Evolutionary conservation across 371 early-diverging fungal genomes (phyloP).

Genomic region (Rhizomucor pusillus): DNA sequence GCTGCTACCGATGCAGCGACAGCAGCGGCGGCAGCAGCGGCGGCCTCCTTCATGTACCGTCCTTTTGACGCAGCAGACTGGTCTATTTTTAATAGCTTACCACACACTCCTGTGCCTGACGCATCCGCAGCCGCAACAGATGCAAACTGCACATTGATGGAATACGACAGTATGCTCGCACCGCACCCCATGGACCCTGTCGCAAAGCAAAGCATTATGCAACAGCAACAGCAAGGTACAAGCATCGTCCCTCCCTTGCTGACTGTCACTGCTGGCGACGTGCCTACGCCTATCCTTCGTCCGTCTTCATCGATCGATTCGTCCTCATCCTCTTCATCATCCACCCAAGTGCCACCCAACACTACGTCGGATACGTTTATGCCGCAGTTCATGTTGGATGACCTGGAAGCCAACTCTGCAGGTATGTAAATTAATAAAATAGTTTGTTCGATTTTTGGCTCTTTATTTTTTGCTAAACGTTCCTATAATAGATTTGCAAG

Average conservation of each 20-base stretch:
- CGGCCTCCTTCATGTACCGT: not conserved
- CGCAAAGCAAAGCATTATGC: not conserved
- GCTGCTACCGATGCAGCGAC: conserved; percentile 1
- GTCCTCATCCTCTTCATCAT: conserved; percentile 3
- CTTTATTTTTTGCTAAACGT: too few species aligned
- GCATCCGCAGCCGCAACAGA: too few species aligned
- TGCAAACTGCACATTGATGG: too few species aligned
- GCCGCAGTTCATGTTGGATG: too few species aligned
- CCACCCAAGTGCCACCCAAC: not conserved
- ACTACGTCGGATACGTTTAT: too few species aligned
- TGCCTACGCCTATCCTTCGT: not conserved
- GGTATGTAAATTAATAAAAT: too few species aligned
- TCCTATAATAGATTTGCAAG: too few species aligned
- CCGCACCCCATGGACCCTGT: too few species aligned
- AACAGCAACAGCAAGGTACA: conserved; percentile 9
- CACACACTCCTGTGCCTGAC: conserved; percentile 4
- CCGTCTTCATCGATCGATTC: conserved; percentile 5
- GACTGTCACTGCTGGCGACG: conserved; percentile 1
- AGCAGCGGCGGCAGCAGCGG: not conserved
- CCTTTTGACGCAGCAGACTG: conserved; percentile 4
- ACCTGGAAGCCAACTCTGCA: too few species aligned
- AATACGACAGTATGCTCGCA: too few species aligned
- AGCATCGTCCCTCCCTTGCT: conserved; percentile 9
- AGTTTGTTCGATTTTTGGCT: too few species aligned
- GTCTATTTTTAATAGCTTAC: conserved; percentile 4